Conservation (phyloP, 2,329 filamentous ascomycete species). For the Polytolypa hystricis region DNA sequence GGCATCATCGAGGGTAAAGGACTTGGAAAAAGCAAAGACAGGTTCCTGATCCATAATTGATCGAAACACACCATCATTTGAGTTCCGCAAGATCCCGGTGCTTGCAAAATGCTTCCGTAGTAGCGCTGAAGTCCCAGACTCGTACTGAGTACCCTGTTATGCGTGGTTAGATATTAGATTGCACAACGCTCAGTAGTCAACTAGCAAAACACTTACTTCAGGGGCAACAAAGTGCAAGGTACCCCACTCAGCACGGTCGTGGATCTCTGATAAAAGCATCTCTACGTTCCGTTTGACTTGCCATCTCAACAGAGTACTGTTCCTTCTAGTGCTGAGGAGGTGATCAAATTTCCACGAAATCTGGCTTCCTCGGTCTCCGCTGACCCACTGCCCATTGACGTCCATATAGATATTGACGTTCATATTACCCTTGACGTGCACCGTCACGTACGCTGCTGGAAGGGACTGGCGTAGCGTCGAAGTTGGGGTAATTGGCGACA, state of each 20-base stretch:
- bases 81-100: conserved; percentile 54
- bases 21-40: conserved; percentile 67
- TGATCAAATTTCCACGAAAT: conserved; percentile 59
- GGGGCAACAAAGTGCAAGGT: conserved; percentile 67
- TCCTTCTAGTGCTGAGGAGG: conserved; percentile 27
- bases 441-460: conserved; percentile 68
- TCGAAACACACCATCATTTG: conserved; percentile 55
- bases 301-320: conserved; percentile 34
- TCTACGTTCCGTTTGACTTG: conserved; percentile 38
- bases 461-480: conserved; percentile 71
- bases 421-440: conserved; percentile 56
- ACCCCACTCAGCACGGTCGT: conserved; percentile 74
- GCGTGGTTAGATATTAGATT: background rate
- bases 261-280: conserved; percentile 61
- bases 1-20: conserved; percentile 43
- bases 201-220: conserved; percentile 27
- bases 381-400: conserved; percentile 70
- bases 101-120: conserved; percentile 60
- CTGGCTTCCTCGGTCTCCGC: conserved; percentile 56
- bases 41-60: conserved; percentile 67
- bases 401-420: conserved; percentile 55
- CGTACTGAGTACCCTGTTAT: conserved; percentile 46
- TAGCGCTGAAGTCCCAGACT: conserved; percentile 56
- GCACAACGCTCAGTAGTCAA: background rate
- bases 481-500: conserved; percentile 70